phyloP scores from a whole-genome alignment of 163 green algal genomes.

The Chlorella variabilis region DNA sequence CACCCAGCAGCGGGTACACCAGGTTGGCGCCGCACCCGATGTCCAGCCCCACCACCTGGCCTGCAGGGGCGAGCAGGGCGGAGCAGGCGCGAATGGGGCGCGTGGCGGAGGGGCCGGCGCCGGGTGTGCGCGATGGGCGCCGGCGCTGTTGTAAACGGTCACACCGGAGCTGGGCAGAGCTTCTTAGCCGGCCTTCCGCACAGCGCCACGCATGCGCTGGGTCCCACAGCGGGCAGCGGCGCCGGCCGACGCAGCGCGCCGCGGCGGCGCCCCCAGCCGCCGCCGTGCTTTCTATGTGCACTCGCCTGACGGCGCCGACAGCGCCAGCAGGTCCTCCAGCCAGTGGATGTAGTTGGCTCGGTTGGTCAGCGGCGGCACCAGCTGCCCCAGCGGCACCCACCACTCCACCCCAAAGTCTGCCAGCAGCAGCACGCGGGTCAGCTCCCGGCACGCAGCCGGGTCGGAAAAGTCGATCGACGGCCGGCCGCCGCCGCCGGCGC shows the following conservation, averaged over 20 bases:
- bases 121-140: too few relatives aligned
- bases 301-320: conserved; percentile 60
- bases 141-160: too few relatives aligned
- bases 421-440: conserved; percentile 62
- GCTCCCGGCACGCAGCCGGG: conserved; percentile 49
- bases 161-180: too few relatives aligned
- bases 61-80: background rate
- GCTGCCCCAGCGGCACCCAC: conserved; percentile 74
- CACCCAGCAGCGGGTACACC: conserved; percentile 93
- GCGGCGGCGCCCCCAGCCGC: too few relatives aligned
- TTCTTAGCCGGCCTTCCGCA: too few relatives aligned
- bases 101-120: too few relatives aligned
- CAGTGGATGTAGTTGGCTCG: conserved; percentile 93
- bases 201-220: too few relatives aligned
- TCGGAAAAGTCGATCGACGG: conserved; percentile 54
- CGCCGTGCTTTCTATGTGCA: too few relatives aligned
- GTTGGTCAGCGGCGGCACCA: conserved; percentile 87
- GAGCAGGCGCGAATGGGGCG: background rate
- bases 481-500: background rate
- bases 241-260: too few relatives aligned
- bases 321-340: conserved; percentile 83
- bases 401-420: conserved; percentile 70
- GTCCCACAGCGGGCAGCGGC: too few relatives aligned
- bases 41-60: conserved; percentile 76
- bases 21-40: conserved; percentile 92